These are phyloP conservation scores for Ganoderma boninense DNA, from an alignment of 1,284 basidiomycete genomes.

Conservation along the genomic window DNA sequence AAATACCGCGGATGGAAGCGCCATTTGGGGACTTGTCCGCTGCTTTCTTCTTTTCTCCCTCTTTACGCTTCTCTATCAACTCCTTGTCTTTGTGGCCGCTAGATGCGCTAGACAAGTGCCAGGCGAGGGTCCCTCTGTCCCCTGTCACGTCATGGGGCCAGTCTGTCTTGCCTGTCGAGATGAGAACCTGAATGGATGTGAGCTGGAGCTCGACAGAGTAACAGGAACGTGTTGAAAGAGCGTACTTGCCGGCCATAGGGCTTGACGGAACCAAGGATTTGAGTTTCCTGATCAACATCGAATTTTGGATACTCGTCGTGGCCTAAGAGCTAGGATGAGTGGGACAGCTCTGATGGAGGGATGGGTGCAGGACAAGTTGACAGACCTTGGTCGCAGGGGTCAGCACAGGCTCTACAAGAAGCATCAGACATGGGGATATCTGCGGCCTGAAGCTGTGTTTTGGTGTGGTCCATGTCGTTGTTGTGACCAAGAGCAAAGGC, in stretches of 20 bases:
- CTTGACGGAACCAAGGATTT: constrained; percentile 85
- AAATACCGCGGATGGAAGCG: constrained; percentile 58
- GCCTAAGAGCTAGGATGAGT: constrained; percentile 47
- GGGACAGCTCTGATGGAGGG: constrained; percentile 2
- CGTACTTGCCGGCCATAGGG: constrained; percentile 82
- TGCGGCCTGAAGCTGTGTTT: constrained; percentile 48
- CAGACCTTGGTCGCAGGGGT: constrained; percentile 80
- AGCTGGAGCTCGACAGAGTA: not conserved
- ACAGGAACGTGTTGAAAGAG: constrained; percentile 2
- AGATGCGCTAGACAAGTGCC: constrained; percentile 57
- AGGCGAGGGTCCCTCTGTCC: constrained; percentile 71
- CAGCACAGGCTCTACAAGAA: constrained; percentile 78
- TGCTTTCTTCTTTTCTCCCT: constrained; percentile 1
- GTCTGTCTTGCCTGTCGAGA: constrained; percentile 89
- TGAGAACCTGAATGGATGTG: constrained; percentile 64
- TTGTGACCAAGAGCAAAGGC: constrained; percentile 42
- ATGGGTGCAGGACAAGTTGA: not conserved
- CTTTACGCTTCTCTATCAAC: constrained; percentile 18
- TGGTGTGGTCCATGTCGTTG: constrained; percentile 36
- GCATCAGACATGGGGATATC: constrained; percentile 74
- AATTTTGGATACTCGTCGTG: constrained; percentile 82
- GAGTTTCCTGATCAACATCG: constrained; percentile 78
- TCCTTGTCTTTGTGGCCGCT: constrained; percentile 34
- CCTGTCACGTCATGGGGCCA: constrained; percentile 84
- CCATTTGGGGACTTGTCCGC: constrained; percentile 31